phyloP scores from a whole-genome alignment of 208 protist species.

The Endotrypanum monterogeii region DNA sequence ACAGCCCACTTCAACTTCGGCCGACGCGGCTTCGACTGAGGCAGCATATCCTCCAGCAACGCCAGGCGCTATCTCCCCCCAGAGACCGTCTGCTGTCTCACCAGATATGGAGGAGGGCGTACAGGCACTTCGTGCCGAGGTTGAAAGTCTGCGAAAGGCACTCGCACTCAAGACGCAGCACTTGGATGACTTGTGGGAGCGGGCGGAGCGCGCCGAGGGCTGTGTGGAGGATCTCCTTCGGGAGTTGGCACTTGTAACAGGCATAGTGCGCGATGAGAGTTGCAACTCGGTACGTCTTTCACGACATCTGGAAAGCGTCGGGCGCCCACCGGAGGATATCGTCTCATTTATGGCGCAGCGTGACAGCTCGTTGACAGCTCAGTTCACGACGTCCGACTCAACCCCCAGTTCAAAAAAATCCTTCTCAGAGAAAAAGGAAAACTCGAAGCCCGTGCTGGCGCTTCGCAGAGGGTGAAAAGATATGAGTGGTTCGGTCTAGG shows the following conservation, averaged over 20 bases:
- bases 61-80: too few species aligned
- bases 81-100: neutral
- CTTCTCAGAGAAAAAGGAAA: neutral
- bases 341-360: slow-evolving; percentile 11
- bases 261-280: slow-evolving; percentile 22
- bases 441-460: neutral
- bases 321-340: slow-evolving; percentile 11
- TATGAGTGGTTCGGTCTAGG: too few species aligned
- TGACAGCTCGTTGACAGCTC: neutral
- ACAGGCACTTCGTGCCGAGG: slow-evolving; percentile 9
- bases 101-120: neutral
- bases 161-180: slow-evolving; percentile 20
- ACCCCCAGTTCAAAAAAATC: neutral
- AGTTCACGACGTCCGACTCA: neutral
- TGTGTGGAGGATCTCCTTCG: slow-evolving; percentile 10
- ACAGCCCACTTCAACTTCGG: neutral
- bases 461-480: neutral
- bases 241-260: slow-evolving; percentile 11
- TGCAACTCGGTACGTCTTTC: slow-evolving; percentile 18
- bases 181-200: slow-evolving; percentile 22
- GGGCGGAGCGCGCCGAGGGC: slow-evolving; percentile 22
- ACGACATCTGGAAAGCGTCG: slow-evolving; percentile 14
- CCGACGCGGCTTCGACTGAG: too few species aligned
- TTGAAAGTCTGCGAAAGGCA: slow-evolving; percentile 3
- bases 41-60: neutral